Base-by-base conservation (phyloP, 2,329 filamentous ascomycete species). In the Microdochium nivale region DNA sequence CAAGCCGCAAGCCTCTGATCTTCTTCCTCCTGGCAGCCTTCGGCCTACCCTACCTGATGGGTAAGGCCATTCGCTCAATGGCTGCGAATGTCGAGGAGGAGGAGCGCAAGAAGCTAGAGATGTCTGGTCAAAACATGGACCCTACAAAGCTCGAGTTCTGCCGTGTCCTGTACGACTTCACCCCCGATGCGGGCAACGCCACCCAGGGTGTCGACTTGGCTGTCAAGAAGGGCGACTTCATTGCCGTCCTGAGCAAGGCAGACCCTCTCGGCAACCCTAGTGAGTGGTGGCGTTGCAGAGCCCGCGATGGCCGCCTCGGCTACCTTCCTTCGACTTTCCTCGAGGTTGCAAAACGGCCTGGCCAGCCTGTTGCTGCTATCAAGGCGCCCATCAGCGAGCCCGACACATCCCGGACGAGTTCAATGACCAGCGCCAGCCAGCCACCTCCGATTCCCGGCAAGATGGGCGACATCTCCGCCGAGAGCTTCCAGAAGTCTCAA, bases 231-330 rank as follows among this genome's bases (percentile, higher is more conserved):
- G 92, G 92, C 54, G 94, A 99, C 61, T 83, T 97, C 50, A 91
- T 99, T 16, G 94, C 94, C 25, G 90, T 99, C 1, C 78, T 99
- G 51, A 87, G 86, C 73, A 96, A 96, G 73, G 87, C 83, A 19
- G 94, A 99, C 62, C 94, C 94, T 1, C 81, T 92, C 63, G 94
- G 94, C 44, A 90, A 94, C 60, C 83, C 90, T 3, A 94, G 88
- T 50, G 92, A 99, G 65, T 99, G 94, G 94, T 99, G 94, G 94
- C 84, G 87, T 58, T 99, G 95, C 70, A 81, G 94, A 51, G 87
- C 92, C 14, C 80, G 94, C 54, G 90, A 97, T 65, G 91, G 90
- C 47, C 80, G 90, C 25, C 85, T 96, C 61, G 94, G 94, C 8
- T 99, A 97, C 65, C 78, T 99, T 5, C 94, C 95, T 2, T 84